These are phyloP conservation scores for Mycena filopes DNA, from an alignment of 768 basidiomycete species.

Conservation along the genomic window DNA sequence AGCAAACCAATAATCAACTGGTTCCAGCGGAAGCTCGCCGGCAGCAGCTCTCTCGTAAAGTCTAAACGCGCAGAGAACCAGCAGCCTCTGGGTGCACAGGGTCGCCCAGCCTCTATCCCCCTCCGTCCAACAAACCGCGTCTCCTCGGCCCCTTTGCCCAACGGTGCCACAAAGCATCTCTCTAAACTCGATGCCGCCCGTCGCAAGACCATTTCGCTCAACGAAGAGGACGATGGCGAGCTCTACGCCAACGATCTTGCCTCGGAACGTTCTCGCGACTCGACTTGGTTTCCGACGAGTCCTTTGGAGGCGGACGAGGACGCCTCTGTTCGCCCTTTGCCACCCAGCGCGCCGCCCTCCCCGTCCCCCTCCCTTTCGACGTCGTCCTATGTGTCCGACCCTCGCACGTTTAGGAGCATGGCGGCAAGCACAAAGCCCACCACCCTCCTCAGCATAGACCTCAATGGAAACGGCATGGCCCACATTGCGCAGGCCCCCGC, in stretches of 20 bases:
- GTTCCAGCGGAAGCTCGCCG: constrained; percentile 88
- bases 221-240: constrained; percentile 63
- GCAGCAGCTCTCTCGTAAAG: constrained; percentile 57
- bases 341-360: constrained; percentile 88
- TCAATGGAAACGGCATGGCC: constrained; percentile 83
- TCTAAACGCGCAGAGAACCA: constrained; percentile 59
- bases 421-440: constrained; percentile 95
- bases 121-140: constrained; percentile 52
- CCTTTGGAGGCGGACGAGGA: constrained; percentile 91
- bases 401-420: constrained; percentile 84
- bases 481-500: constrained; percentile 90
- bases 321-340: constrained; percentile 89
- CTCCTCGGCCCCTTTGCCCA: constrained; percentile 58
- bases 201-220: constrained; percentile 73
- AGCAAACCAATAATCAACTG: constrained; percentile 91
- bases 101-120: constrained; percentile 39
- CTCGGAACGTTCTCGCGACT: constrained; percentile 68
- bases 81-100: constrained; percentile 31
- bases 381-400: constrained; percentile 84
- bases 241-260: constrained; percentile 60
- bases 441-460: constrained; percentile 90
- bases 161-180: constrained; percentile 37
- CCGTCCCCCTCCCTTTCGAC: constrained; percentile 88
- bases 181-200: constrained; percentile 48
- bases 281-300: constrained; percentile 83